A percentile compares a stretch with the other conserved stretches of the same genome.
These are phyloP conservation scores for Flammula alnicola DNA, from an alignment of 1,284 basidiomycete species.

Conservation along the genomic window DNA sequence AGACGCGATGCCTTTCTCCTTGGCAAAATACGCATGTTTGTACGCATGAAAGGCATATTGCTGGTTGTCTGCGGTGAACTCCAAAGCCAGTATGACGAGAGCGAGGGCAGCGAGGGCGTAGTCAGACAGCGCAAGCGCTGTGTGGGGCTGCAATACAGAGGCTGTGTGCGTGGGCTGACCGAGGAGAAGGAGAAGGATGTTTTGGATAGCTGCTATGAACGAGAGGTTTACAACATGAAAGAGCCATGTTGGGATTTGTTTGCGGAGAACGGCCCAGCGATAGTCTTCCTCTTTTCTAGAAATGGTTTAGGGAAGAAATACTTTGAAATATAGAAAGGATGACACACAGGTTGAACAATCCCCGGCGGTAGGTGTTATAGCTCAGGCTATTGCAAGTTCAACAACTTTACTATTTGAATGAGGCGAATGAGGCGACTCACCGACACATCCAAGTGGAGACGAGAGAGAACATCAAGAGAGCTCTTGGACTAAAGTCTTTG, in stretches of 20 bases:
- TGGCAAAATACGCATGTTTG: constrained; percentile 60
- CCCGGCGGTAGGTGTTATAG: constrained; percentile 86
- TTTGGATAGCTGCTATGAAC: constrained; percentile 84
- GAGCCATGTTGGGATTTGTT: constrained; percentile 64
- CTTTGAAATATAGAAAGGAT: background rate
- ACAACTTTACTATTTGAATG: constrained; percentile 1
- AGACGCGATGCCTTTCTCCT: constrained; percentile 37
- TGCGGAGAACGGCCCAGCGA: constrained; percentile 83
- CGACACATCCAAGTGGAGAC: constrained; percentile 75
- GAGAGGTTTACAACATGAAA: constrained; percentile 84
- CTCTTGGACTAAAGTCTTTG: constrained; percentile 64
- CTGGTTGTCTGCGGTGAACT: constrained; percentile 90
- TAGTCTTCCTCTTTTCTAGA: constrained; percentile 82
- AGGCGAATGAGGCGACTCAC: constrained; percentile 35
- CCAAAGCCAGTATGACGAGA: constrained; percentile 63
- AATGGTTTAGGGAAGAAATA: background rate
- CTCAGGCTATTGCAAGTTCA: constrained; percentile 55
- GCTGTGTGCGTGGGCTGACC: constrained; percentile 64
- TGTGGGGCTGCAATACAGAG: constrained; percentile 57
- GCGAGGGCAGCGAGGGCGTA: constrained; percentile 64
- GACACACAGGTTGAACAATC: constrained; percentile 75
- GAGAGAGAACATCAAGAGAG: constrained; percentile 71
- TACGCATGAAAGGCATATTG: constrained; percentile 86
- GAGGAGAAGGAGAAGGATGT: constrained; percentile 79
- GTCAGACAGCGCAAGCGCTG: constrained; percentile 64